Base-by-base conservation (phyloP, 2,329 filamentous ascomycete species). In the Atkinsonella texensis region DNA sequence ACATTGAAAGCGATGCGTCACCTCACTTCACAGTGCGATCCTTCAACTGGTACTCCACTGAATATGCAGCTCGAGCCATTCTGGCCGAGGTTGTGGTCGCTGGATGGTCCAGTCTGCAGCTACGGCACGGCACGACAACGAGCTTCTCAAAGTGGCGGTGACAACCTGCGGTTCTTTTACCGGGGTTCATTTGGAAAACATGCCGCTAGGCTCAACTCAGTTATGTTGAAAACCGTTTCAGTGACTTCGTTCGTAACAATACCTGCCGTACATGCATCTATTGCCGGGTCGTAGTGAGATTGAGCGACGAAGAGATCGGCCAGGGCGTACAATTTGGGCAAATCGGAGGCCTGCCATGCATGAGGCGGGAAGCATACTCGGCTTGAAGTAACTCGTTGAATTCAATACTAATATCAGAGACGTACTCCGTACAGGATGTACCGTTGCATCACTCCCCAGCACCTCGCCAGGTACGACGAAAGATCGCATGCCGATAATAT, bases 401-500 rank as follows among this genome's bases (percentile, higher is more conserved):
- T 13, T 6, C 13, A 23, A 31, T 13, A 44, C 18, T 15, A 28
- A 28, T 9, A 31, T 15, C 9, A 17, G 12, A 23, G n/a, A 23
- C 4, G 9, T 4, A 20, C 5, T 42, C 11, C 18, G 2, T 20
- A 4, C 41, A 13, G 11, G 17, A 40, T 32, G 40, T 17, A 50
- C 17, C 10, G 48, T 48, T 28, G 17, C 48, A 38, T 42, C 45
- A 43, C 11, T 17, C 38, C 39, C 3, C 46, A 10, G 9, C 32
- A n/a, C 6, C n/a, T 33, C 28, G 20, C 28, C 42, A 64, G 53
- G 58, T 62, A 53, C 62, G 57, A 57, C 62, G 58, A 65, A 94
- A 94, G 51, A 95, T 77, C 17, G 71, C 72, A 54, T 84, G 74
- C 60, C 80, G 81, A 68, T 95, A 97, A 65, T 86, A 96, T 61